A percentile compares a stretch with the other conserved stretches of the same genome.
Conservation (phyloP, 371 early-diverging fungal species). For the Mortierella sp. region DNA sequence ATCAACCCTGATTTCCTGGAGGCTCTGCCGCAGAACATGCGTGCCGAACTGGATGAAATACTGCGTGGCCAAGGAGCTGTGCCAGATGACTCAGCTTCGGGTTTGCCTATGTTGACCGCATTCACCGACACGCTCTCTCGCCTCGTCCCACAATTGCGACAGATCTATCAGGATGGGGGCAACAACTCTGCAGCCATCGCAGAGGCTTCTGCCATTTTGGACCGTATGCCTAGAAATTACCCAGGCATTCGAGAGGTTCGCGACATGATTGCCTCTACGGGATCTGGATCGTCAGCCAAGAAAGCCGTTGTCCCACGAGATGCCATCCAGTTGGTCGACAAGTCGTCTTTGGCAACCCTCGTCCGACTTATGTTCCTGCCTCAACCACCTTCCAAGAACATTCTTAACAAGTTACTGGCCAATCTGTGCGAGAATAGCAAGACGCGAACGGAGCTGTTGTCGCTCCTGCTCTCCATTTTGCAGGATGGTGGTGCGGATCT, state of each 20-base stretch:
- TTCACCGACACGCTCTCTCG: slow-evolving; percentile 34
- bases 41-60: slow-evolving; percentile 78
- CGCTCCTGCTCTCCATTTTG: slow-evolving; percentile 88
- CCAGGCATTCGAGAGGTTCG: slow-evolving; percentile 39
- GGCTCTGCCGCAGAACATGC: slow-evolving; percentile 86
- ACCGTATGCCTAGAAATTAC: slow-evolving; percentile 38
- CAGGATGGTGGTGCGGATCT: slow-evolving; percentile 87
- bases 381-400: slow-evolving; percentile 73
- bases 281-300: slow-evolving; percentile 45
- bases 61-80: slow-evolving; percentile 68
- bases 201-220: slow-evolving; percentile 44
- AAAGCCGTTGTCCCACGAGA: slow-evolving; percentile 69
- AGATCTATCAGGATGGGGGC: slow-evolving; percentile 33
- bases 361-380: slow-evolving; percentile 78
- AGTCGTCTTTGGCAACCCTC: slow-evolving; percentile 84
- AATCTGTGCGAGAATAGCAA: slow-evolving; percentile 94
- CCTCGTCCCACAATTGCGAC: slow-evolving; percentile 42
- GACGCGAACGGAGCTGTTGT: slow-evolving; percentile 88
- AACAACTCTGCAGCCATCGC: slow-evolving; percentile 20
- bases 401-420: slow-evolving; percentile 80
- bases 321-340: slow-evolving; percentile 88
- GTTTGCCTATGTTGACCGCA: slow-evolving; percentile 17
- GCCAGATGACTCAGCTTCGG: slow-evolving; percentile 18
- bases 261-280: slow-evolving; percentile 31
- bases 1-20: slow-evolving; percentile 85